These are phyloP conservation scores for Ceriops decandra DNA, from an alignment of 345 rosid species.

Conservation along the genomic window DNA sequence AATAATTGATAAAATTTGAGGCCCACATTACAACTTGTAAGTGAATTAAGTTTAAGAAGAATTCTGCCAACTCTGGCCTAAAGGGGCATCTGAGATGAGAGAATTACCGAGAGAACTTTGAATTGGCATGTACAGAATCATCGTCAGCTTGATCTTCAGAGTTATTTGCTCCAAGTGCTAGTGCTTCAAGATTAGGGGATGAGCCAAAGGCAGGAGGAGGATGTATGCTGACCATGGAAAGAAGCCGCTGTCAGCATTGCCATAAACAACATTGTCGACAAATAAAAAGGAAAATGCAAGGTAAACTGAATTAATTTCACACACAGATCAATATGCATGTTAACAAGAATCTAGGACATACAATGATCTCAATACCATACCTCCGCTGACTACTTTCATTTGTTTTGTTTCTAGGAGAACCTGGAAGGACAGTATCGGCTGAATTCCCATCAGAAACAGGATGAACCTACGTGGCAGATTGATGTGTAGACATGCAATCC, in stretches of 20 bases:
- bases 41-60: too few relatives aligned
- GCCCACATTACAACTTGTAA: too few relatives aligned
- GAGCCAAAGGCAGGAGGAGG: slow-evolving; percentile 99
- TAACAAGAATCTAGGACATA: not conserved
- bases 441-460: slow-evolving; percentile 46
- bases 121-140: slow-evolving; percentile 71
- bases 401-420: slow-evolving; percentile 25
- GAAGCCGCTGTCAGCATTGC: not conserved
- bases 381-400: slow-evolving; percentile 43
- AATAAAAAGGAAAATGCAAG: not conserved
- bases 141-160: slow-evolving; percentile 53
- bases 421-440: slow-evolving; percentile 34
- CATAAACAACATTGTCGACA: not conserved
- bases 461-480: slow-evolving; percentile 57
- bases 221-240: slow-evolving; percentile 64
- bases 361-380: slow-evolving; percentile 29
- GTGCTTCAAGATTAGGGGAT: slow-evolving; percentile 90
- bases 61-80: not conserved
- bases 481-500: slow-evolving; percentile 10
- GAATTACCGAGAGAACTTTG: slow-evolving; percentile 57
- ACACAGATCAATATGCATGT: not conserved
- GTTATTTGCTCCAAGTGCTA: slow-evolving; percentile 60
- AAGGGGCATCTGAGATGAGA: slow-evolving; percentile 12
- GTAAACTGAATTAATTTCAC: not conserved
- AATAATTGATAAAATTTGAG: too few relatives aligned